Percentiles rank a stretch among this genome's conserved stretches.
Conservation (phyloP, 2,329 filamentous ascomycete genomes). For the Westerdykella sp. region DNA sequence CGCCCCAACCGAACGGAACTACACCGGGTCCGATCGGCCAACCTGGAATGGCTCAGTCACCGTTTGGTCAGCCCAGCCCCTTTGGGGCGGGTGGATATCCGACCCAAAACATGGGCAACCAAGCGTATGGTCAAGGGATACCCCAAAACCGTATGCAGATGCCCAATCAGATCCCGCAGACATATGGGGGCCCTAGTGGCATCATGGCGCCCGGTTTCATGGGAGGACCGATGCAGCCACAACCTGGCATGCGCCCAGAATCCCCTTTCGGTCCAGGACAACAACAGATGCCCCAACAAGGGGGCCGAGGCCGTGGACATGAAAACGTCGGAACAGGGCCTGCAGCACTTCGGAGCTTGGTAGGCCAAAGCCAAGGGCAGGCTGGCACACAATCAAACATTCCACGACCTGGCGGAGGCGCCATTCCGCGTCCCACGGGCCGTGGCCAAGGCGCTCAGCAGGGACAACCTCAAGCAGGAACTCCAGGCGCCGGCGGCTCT, state of each 20-base stretch:
- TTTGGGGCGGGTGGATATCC: slow-evolving; percentile 4
- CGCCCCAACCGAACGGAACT: slow-evolving; percentile 3
- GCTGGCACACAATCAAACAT: slow-evolving; percentile 20
- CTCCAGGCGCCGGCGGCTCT: slow-evolving; percentile 10
- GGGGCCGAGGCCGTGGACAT: slow-evolving; percentile 10
- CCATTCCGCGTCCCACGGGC: slow-evolving; percentile 28
- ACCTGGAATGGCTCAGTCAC: background rate
- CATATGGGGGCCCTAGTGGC: slow-evolving; percentile 4
- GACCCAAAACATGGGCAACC: slow-evolving; percentile 7
- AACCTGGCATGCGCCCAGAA: slow-evolving; percentile 8
- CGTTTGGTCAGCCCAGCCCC: slow-evolving; percentile 1
- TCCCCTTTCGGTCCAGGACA: slow-evolving; percentile 20
- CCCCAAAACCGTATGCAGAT: slow-evolving; percentile 12
- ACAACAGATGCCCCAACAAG: slow-evolving; percentile 10
- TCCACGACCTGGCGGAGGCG: slow-evolving; percentile 26
- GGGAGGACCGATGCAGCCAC: background rate
- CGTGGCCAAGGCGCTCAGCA: slow-evolving; percentile 16
- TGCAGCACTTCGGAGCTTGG: slow-evolving; percentile 21
- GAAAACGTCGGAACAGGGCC: slow-evolving; percentile 24
- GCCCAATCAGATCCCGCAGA: slow-evolving; percentile 10
- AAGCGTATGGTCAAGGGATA: slow-evolving; percentile 6
- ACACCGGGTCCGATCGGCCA: too few relatives aligned
- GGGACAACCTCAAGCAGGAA: slow-evolving; percentile 9
- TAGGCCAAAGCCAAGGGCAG: slow-evolving; percentile 9
- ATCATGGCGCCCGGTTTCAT: slow-evolving; percentile 23